A percentile compares a stretch with the other conserved stretches of the same genome.
phyloP scores from a whole-genome alignment of 176 grass and related monocot species.

The Musa acuminata region DNA sequence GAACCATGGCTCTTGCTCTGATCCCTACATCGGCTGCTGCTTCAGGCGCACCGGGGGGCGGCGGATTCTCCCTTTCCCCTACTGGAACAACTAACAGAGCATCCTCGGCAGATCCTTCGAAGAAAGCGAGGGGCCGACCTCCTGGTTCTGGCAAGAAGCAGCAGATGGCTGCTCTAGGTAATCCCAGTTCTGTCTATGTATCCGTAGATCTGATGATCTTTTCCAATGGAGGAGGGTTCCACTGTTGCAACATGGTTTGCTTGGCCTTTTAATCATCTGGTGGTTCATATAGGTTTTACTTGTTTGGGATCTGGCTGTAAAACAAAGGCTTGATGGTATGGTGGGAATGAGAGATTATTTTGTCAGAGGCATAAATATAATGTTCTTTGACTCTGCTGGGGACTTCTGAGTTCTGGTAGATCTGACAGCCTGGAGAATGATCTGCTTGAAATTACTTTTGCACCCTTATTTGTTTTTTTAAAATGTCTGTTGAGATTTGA shows the following conservation, averaged over 20 bases:
- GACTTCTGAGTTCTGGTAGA: conserved; percentile 23
- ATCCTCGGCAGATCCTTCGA: conserved; percentile 33
- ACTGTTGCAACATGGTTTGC: neutral
- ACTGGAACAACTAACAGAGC: neutral
- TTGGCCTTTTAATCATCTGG: neutral
- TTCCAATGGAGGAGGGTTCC: neutral
- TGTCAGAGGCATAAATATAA: neutral
- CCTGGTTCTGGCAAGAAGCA: conserved; percentile 83
- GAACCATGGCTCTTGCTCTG: conserved; percentile 56
- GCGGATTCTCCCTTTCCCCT: conserved; percentile 26
- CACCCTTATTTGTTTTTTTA: conserved; percentile 8
- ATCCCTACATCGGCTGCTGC: conserved; percentile 25
- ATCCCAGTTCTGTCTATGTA: conserved; percentile 7
- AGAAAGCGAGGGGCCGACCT: conserved; percentile 55
- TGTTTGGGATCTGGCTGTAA: neutral
- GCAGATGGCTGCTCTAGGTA: conserved; percentile 60
- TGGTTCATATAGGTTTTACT: neutral
- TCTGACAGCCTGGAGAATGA: conserved; percentile 17
- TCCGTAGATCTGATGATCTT: neutral
- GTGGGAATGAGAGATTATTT: neutral
- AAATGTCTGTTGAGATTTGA: conserved; percentile 2
- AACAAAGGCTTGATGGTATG: neutral
- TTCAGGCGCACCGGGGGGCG: conserved; percentile 2
- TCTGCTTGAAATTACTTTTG: conserved; percentile 24
- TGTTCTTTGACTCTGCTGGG: conserved; percentile 18